Conservation (phyloP, 164 flowering plant genomes). For the Nelumbo lutea region DNA sequence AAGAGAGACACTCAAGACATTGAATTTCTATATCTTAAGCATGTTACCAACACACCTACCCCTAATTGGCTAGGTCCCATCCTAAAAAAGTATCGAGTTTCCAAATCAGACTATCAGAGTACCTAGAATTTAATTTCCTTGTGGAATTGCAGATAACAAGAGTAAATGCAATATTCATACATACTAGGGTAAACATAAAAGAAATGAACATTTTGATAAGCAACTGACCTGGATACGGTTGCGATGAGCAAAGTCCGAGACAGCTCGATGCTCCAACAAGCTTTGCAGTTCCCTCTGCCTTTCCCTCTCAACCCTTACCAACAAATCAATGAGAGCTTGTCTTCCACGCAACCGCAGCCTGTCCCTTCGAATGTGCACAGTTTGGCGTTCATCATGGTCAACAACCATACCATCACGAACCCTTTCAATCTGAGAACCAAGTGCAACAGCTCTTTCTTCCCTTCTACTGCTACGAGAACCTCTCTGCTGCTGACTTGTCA, state of each 20-base stretch:
- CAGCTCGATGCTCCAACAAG: constrained; percentile 59
- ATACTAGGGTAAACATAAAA: background rate
- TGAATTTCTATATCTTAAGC: too few relatives aligned
- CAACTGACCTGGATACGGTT: constrained; percentile 88
- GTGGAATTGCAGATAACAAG: background rate
- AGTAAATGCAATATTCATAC: background rate
- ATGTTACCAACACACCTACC: too few relatives aligned
- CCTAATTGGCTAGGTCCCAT: too few relatives aligned
- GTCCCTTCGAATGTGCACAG: constrained; percentile 43
- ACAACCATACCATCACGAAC: constrained; percentile 52
- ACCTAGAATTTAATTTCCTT: too few relatives aligned
- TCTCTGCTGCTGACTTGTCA: constrained; percentile 58
- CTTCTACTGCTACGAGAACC: constrained; percentile 31
- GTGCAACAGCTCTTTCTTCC: constrained; percentile 45
- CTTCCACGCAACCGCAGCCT: constrained; percentile 77
- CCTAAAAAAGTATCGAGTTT: too few relatives aligned
- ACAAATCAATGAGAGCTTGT: constrained; percentile 80
- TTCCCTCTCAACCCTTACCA: constrained; percentile 66
- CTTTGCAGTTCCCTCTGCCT: constrained; percentile 72
- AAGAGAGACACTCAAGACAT: too few relatives aligned
- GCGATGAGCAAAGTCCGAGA: constrained; percentile 80
- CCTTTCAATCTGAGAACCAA: constrained; percentile 40
- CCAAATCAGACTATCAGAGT: too few relatives aligned
- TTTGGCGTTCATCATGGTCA: constrained; percentile 42
- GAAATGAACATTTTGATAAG: background rate